These are phyloP conservation scores for Curvularia verruculosa DNA, from an alignment of 2,329 filamentous ascomycete genomes.

Conservation along the genomic window DNA sequence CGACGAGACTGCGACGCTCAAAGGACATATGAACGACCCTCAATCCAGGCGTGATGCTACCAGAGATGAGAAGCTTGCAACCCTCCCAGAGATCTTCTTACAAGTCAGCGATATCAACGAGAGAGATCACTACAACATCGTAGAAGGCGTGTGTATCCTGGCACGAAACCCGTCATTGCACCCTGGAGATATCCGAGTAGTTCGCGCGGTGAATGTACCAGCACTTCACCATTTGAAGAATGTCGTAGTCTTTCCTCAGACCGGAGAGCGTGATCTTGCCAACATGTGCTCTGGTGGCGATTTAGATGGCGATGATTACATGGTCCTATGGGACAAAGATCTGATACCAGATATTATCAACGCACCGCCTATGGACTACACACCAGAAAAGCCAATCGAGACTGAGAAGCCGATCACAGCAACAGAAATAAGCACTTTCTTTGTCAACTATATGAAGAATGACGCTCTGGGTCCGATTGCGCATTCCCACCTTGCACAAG, in stretches of 20 bases:
- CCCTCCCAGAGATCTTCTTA: conserved; percentile 84
- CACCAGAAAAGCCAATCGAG: conserved; percentile 61
- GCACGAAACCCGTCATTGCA: conserved; percentile 94
- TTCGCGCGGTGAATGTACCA: conserved; percentile 78
- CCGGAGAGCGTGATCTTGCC: conserved; percentile 80
- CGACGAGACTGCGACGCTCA: conserved; percentile 79
- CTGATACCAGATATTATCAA: conserved; percentile 72
- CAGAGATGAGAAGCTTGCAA: conserved; percentile 47
- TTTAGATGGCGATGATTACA: conserved; percentile 93
- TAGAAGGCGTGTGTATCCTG: conserved; percentile 80
- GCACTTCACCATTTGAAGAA: conserved; percentile 78
- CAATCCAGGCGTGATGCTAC: conserved; percentile 54
- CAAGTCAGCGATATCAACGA: conserved; percentile 70
- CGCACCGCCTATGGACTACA: conserved; percentile 77
- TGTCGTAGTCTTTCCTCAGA: conserved; percentile 85
- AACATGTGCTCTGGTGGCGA: conserved; percentile 97
- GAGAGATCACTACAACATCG: conserved; percentile 63
- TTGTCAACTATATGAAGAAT: conserved; percentile 91
- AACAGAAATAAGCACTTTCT: conserved; percentile 80
- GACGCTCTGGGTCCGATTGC: conserved; percentile 82
- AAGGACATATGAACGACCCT: conserved; percentile 69
- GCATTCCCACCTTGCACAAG: conserved; percentile 76
- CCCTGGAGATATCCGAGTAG: conserved; percentile 87
- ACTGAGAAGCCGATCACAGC: conserved; percentile 69
- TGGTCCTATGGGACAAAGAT: conserved; percentile 86